Base-by-base conservation (phyloP, 441 rosid genomes). In the Adansonia gregorii region DNA sequence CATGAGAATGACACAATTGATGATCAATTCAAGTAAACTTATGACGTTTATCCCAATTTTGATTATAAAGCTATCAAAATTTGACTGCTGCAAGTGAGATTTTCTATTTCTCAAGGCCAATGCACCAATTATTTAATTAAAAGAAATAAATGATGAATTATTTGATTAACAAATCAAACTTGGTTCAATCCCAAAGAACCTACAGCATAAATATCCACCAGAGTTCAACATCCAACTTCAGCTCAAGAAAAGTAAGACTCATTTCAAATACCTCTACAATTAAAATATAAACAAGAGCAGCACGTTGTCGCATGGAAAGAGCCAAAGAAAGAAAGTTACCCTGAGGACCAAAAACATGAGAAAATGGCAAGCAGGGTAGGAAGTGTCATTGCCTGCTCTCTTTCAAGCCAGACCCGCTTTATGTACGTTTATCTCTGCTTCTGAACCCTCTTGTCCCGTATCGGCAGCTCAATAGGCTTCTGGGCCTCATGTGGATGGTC, bases 401-500 rank as follows among this genome's bases (percentile, higher is more conserved):
- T 74, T 82, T 74, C 73, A 48, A 71, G 67, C 70, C 11, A 15
- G 66, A 17, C 35, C n/a, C 27, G 59, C 65, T 67, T 46, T 72
- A 48, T 60, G 55, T 78, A 78, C 66, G 60, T 76, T 82, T 87
- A 93, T 51, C 76, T 71, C 82, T 76, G 79, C 83, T 72, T 85
- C 79, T 88, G 92, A 80, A 93, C 87, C 89, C 97, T 92, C 89
- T 91, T 91, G 91, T 95, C 99, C 81, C 88, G 82, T 79, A 91
- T 86, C 4, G 99, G 99, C 46, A 95, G 89, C 45, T 92, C 97
- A 22, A 89, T 78, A 0, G 99, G 99, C 86, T 79, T 84, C 83
- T 95, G 99, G 1, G 99, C 99, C 49, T 93, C 97, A 0, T 92
- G 99, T 1, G 99, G 99, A 84, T 95, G 98, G 8, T 89, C 88